These are phyloP conservation scores for Comarum palustre DNA, from an alignment of 306 rosid species.

Conservation along the genomic window DNA sequence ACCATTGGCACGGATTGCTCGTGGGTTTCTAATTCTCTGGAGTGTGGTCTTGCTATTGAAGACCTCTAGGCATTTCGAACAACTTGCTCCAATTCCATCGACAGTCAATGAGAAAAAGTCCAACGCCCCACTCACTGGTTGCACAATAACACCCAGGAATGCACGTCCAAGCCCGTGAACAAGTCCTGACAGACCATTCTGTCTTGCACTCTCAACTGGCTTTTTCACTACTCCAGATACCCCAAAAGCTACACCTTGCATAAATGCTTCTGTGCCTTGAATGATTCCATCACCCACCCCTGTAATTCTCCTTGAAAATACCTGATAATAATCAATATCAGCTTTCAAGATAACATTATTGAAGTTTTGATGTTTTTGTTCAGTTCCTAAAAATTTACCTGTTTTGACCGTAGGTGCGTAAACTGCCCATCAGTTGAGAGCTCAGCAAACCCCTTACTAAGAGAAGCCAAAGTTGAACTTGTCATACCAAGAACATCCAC, in stretches of 20 bases:
- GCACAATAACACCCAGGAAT: constrained; percentile 81
- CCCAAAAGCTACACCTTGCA: constrained; percentile 97
- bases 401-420: constrained; percentile 87
- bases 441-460: constrained; percentile 95
- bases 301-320: constrained; percentile 85
- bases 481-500: constrained; percentile 97
- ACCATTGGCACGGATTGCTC: constrained; percentile 70
- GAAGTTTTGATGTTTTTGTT: not conserved
- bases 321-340: constrained; percentile 54
- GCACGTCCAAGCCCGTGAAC: constrained; percentile 97
- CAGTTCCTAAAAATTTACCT: constrained; percentile 39
- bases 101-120: constrained; percentile 95
- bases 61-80: constrained; percentile 86
- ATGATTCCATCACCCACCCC: constrained; percentile 94
- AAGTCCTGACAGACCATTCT: constrained; percentile 87
- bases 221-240: constrained; percentile 87
- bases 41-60: constrained; percentile 59
- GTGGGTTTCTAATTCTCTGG: constrained; percentile 82
- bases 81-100: constrained; percentile 97
- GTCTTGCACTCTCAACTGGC: constrained; percentile 89
- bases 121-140: constrained; percentile 94
- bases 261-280: constrained; percentile 94
- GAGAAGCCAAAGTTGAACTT: constrained; percentile 91
- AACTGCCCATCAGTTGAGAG: constrained; percentile 97
- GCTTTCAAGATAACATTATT: not conserved